Conservation (phyloP, 176 grass and related monocot species). For the Cenchrus purpureus region DNA sequence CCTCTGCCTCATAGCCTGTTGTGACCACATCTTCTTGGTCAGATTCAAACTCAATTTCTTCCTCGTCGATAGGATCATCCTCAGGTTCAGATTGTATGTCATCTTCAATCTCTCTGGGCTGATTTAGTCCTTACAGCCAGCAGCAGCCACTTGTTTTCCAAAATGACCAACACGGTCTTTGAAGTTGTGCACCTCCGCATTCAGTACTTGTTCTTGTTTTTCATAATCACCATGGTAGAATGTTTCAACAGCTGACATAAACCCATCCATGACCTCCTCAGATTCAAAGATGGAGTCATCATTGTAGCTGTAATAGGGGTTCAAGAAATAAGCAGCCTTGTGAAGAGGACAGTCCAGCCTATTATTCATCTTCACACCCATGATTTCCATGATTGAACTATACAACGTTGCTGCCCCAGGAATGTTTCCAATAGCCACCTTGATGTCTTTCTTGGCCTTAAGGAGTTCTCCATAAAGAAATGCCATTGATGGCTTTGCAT, state of each 20-base stretch:
- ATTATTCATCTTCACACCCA: not conserved
- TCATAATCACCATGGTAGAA: not conserved
- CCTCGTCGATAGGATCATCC: not conserved
- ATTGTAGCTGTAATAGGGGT: constrained; percentile 8
- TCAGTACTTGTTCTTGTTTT: not conserved
- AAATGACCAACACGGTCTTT: not conserved
- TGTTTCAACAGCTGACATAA: not conserved
- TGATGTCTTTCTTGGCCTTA: not conserved
- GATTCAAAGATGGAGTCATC: not conserved
- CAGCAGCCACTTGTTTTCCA: too few relatives aligned
- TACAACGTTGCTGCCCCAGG: not conserved
- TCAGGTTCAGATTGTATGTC: too few relatives aligned
- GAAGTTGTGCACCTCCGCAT: not conserved
- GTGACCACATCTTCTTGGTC: not conserved
- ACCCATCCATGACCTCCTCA: not conserved
- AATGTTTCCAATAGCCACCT: not conserved
- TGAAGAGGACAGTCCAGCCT: not conserved
- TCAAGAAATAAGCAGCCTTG: not conserved
- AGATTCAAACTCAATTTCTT: not conserved
- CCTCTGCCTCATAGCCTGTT: not conserved
- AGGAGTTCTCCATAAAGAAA: not conserved
- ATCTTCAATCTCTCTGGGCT: too few relatives aligned
- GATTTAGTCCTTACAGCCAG: not conserved
- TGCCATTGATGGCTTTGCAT: not conserved
- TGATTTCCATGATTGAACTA: not conserved